Conservation (phyloP, 1,139 yeast species). For the Kodamaea derodonti region DNA sequence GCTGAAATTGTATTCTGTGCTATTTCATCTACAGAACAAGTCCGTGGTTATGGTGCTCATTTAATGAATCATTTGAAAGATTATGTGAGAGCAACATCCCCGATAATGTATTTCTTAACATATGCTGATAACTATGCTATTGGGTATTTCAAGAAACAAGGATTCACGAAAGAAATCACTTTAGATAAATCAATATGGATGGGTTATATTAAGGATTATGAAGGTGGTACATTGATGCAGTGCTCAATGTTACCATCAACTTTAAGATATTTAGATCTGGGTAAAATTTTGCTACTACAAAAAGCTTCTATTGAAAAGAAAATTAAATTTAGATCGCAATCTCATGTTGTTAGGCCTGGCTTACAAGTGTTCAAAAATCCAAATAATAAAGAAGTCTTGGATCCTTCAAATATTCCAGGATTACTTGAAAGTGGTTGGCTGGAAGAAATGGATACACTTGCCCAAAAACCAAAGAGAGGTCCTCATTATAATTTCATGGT, state of each 20-base stretch:
- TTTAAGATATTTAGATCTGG: conserved; percentile 78
- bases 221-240: conserved; percentile 98
- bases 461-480: conserved; percentile 90
- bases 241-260: conserved; percentile 88
- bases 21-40: conserved; percentile 94
- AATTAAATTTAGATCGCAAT: conserved; percentile 72
- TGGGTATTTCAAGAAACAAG: conserved; percentile 97
- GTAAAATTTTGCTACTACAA: conserved; percentile 78
- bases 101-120: conserved; percentile 82
- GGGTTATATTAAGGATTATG: conserved; percentile 98
- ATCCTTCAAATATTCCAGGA: conserved; percentile 83
- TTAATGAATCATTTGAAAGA: conserved; percentile 96
- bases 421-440: conserved; percentile 95
- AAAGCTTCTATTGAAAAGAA: conserved; percentile 88
- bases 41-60: conserved; percentile 97
- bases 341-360: conserved; percentile 82
- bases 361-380: conserved; percentile 63
- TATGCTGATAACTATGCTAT: conserved; percentile 99
- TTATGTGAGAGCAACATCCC: conserved; percentile 86
- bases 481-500: conserved; percentile 96
- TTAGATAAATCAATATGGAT: conserved; percentile 87
- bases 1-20: conserved; percentile 99
- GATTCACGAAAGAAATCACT: conserved; percentile 91
- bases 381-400: conserved; percentile 29
- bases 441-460: conserved; percentile 95